Evolutionary conservation across 371 early-diverging fungal genomes (phyloP).

Genomic region (Nematocida parisii): DNA sequence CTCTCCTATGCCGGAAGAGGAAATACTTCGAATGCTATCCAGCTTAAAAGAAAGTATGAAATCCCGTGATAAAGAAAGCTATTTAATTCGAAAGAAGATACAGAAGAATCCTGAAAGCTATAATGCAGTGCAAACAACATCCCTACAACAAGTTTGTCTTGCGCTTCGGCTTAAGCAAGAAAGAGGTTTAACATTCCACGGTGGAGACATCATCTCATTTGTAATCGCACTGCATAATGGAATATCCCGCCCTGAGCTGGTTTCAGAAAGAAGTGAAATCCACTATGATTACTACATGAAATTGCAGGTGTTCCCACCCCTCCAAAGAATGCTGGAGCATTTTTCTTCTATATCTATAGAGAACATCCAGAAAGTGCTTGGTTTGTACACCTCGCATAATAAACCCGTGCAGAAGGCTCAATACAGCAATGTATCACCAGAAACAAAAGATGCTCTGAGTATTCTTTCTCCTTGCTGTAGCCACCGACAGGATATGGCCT

Average conservation of each 20-base stretch:
- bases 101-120: constrained; percentile 87
- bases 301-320: constrained; percentile 88
- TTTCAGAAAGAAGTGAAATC: constrained; percentile 72
- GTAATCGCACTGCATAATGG: constrained; percentile 77
- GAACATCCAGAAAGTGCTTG: constrained; percentile 39
- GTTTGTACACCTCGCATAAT: constrained; percentile 4
- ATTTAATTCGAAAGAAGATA: constrained; percentile 79
- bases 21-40: constrained; percentile 70
- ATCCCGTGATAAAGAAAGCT: constrained; percentile 76
- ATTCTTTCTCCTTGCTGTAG: constrained; percentile 67
- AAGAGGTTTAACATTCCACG: constrained; percentile 73
- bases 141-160: constrained; percentile 91
- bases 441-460: constrained; percentile 26
- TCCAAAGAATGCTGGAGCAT: constrained; percentile 66
- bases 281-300: constrained; percentile 91
- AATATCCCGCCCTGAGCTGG: constrained; percentile 77
- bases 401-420: constrained; percentile 35
- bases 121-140: constrained; percentile 73
- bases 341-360: constrained; percentile 35
- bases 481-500: constrained; percentile 39
- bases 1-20: constrained; percentile 5
- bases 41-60: constrained; percentile 77
- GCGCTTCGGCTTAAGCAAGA: constrained; percentile 78
- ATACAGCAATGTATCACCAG: constrained; percentile 54
- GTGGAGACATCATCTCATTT: constrained; percentile 89